phyloP scores from a whole-genome alignment of 495 filamentous ascomycete species.

The Penicillium lagena region DNA sequence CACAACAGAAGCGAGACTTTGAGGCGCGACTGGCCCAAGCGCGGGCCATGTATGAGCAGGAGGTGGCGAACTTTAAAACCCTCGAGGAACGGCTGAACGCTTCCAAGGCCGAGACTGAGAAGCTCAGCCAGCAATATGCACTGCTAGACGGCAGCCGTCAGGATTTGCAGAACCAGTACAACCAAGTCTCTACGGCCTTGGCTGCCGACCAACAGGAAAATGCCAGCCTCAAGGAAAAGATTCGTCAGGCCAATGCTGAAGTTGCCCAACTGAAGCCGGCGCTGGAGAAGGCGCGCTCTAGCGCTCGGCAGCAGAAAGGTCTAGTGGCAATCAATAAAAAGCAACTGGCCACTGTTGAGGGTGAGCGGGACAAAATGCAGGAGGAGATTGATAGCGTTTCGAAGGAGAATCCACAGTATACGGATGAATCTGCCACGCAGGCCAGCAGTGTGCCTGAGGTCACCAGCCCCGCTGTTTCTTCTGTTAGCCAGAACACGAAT shows the following conservation, averaged over 20 bases:
- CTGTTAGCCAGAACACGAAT: conserved; percentile 72
- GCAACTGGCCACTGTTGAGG: conserved; percentile 83
- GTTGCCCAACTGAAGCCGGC: conserved; percentile 77
- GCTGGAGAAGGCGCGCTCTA: conserved; percentile 82
- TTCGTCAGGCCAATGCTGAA: conserved; percentile 72
- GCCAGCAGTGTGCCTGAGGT: conserved; percentile 35
- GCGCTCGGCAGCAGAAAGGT: conserved; percentile 90
- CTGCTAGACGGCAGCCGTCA: conserved; percentile 75
- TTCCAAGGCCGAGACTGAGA: conserved; percentile 73
- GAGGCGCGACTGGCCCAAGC: conserved; percentile 80
- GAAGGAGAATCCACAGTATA: conserved; percentile 40
- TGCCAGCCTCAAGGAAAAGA: conserved; percentile 74
- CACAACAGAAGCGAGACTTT: conserved; percentile 83
- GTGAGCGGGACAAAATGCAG: conserved; percentile 78
- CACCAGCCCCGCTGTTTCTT: conserved; percentile 65
- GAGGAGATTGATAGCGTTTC: conserved; percentile 64
- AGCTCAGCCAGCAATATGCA: conserved; percentile 72
- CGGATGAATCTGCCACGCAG: conserved; percentile 32
- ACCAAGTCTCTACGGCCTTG: conserved; percentile 64
- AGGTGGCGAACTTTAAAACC: conserved; percentile 75
- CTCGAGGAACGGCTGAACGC: conserved; percentile 75
- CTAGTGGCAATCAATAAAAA: conserved; percentile 97
- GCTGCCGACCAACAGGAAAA: conserved; percentile 89
- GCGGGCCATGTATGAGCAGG: conserved; percentile 82
- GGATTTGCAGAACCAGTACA: conserved; percentile 80